phyloP scores from a whole-genome alignment of 176 grass and related monocot species.

The Luzula sylvatica region DNA sequence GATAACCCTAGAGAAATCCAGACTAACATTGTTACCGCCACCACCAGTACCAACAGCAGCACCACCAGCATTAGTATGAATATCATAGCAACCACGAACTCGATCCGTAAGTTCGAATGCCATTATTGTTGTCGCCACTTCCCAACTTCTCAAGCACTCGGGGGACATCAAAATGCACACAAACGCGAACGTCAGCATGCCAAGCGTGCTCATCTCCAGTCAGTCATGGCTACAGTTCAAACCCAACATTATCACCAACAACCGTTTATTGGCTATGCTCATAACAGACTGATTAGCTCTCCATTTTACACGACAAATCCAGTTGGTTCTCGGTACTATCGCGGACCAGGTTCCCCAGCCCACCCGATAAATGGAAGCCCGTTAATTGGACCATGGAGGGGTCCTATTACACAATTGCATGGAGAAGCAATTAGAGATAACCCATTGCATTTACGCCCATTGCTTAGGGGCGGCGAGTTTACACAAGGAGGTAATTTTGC shows the following conservation, averaged over 20 bases:
- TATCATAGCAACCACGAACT: conserved; percentile 17
- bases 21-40: neutral
- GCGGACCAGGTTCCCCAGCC: conserved; percentile 40
- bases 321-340: conserved; percentile 39
- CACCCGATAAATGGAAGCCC: conserved; percentile 67
- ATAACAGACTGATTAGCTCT: conserved; percentile 33
- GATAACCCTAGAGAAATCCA: conserved; percentile 10
- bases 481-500: conserved; percentile 20
- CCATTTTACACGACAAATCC: conserved; percentile 13
- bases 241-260: conserved; percentile 33
- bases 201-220: conserved; percentile 88
- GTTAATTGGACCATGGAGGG: conserved; percentile 48
- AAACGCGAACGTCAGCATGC: conserved; percentile 93
- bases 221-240: conserved; percentile 37
- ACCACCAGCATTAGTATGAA: conserved; percentile 22
- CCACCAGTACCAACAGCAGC: neutral
- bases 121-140: conserved; percentile 98
- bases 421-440: conserved; percentile 26
- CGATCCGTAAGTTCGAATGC: conserved; percentile 91
- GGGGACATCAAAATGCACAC: conserved; percentile 97
- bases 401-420: conserved; percentile 16
- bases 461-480: conserved; percentile 32
- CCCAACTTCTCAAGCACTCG: conserved; percentile 90
- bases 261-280: conserved; percentile 49
- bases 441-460: conserved; percentile 16